Percentiles rank a stretch among this genome's conserved stretches.
phyloP scores from a whole-genome alignment of 805 yeast species.

The Trichomonascus vanleenenianus region DNA sequence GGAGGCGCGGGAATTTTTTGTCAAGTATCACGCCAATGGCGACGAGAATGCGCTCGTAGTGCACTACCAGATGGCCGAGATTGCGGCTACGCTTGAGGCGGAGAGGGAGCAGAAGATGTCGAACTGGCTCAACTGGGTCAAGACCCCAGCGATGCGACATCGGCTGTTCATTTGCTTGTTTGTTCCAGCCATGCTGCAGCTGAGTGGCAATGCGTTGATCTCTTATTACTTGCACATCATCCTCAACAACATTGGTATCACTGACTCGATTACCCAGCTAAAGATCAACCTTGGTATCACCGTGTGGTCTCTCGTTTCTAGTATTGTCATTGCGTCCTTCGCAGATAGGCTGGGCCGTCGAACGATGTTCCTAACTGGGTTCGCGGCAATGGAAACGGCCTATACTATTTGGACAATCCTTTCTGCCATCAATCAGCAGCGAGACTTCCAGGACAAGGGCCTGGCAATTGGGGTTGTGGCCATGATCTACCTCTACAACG shows the following conservation, averaged over 20 bases:
- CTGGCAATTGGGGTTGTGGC: conserved; percentile 42
- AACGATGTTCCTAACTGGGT: conserved; percentile 13
- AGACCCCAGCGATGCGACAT: conserved; percentile 6
- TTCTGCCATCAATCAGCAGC: conserved; percentile 40
- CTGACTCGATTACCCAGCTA: conserved; percentile 19
- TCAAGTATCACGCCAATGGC: conserved; percentile 13
- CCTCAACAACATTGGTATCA: conserved; percentile 46
- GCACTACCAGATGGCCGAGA: conserved; percentile 17
- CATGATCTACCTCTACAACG: conserved; percentile 37
- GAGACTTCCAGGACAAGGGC: conserved; percentile 34
- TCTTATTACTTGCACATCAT: conserved; percentile 43
- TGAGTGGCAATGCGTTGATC: conserved; percentile 15
- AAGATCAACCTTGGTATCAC: conserved; percentile 15
- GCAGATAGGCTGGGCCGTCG: conserved; percentile 10
- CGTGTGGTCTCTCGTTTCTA: conserved; percentile 1
- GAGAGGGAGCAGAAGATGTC: conserved; percentile 13
- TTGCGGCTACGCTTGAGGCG: conserved; percentile 15
- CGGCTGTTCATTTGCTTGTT: conserved; percentile 8
- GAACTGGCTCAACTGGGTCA: conserved; percentile 14
- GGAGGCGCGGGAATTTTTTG: conserved; percentile 29
- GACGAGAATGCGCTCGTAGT: conserved; percentile 10
- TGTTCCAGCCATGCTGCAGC: conserved; percentile 13
- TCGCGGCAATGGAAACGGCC: conserved; percentile 8
- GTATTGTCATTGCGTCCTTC: conserved; percentile 1
- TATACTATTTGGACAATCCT: conserved; percentile 35